These are phyloP conservation scores for Penicillium rolfsii DNA, from an alignment of 2,329 filamentous ascomycete genomes.

Conservation along the genomic window DNA sequence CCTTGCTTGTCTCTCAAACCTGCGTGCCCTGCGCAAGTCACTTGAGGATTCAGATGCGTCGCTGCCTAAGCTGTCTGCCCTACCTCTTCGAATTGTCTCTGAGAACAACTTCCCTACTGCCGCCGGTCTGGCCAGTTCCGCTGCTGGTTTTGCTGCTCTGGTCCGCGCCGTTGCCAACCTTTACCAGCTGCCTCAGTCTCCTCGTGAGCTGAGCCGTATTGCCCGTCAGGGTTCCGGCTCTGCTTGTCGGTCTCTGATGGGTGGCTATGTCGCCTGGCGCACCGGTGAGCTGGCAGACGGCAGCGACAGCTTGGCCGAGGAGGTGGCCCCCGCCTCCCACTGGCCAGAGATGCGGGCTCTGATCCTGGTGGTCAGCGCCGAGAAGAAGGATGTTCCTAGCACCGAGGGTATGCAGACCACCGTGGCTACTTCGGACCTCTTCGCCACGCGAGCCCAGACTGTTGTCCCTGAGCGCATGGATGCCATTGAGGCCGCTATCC, in stretches of 20 bases:
- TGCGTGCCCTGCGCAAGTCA: slow-evolving; percentile 74
- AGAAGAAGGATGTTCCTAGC: slow-evolving; percentile 93
- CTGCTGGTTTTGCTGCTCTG: slow-evolving; percentile 68
- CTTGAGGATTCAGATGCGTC: slow-evolving; percentile 73
- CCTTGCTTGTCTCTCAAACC: slow-evolving; percentile 89
- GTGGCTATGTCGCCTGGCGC: slow-evolving; percentile 95
- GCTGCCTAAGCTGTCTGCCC: slow-evolving; percentile 77
- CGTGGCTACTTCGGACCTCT: slow-evolving; percentile 86
- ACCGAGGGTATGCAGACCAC: slow-evolving; percentile 98
- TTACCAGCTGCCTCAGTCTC: slow-evolving; percentile 79
- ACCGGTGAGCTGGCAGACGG: slow-evolving; percentile 77
- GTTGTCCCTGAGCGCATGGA: slow-evolving; percentile 84
- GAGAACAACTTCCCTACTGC: slow-evolving; percentile 99
- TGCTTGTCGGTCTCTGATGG: slow-evolving; percentile 89
- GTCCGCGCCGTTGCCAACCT: slow-evolving; percentile 86
- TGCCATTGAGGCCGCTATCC: slow-evolving; percentile 81
- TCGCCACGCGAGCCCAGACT: slow-evolving; percentile 71
- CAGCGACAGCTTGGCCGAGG: slow-evolving; percentile 81
- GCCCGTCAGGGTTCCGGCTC: slow-evolving; percentile 93
- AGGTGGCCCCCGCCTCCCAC: slow-evolving; percentile 84
- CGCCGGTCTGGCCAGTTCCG: slow-evolving; percentile 73
- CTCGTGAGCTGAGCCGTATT: slow-evolving; percentile 82
- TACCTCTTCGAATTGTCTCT: slow-evolving; percentile 83
- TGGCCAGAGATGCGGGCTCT: slow-evolving; percentile 95
- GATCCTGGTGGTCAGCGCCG: slow-evolving; percentile 86